Percentiles rank a stretch among this genome's conserved stretches.
phyloP scores from a whole-genome alignment of 352 stramenopile species.

The Pythium myriotylum region DNA sequence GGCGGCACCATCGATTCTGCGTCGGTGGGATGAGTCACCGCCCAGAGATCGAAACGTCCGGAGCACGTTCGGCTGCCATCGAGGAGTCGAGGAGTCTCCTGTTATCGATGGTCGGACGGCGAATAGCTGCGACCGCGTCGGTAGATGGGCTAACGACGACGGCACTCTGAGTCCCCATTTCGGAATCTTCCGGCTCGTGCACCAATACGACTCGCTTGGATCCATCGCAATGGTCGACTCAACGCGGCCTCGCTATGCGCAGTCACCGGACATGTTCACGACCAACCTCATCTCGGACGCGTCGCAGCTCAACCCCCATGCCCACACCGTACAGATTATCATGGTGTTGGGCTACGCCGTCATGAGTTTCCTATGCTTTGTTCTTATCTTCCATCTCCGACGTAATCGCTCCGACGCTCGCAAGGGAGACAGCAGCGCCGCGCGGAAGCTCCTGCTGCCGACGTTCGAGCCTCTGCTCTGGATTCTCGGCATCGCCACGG shows the following conservation, averaged over 20 bases:
- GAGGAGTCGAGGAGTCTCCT: too few species aligned
- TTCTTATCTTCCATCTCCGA: slow-evolving; percentile 56
- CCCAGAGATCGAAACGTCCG: too few species aligned
- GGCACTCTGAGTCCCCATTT: background rate
- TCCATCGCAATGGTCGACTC: background rate
- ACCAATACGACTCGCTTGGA: background rate
- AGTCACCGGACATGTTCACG: background rate
- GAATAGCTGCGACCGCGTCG: too few species aligned
- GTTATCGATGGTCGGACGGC: too few species aligned
- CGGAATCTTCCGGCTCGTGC: background rate
- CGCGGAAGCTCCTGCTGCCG: slow-evolving; percentile 62
- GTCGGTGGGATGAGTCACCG: too few species aligned
- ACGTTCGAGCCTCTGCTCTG: slow-evolving; percentile 69
- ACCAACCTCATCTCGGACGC: background rate
- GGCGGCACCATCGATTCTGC: too few species aligned
- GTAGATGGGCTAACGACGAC: too few species aligned
- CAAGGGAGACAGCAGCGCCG: slow-evolving; percentile 42
- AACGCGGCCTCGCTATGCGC: background rate
- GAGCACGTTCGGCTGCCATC: too few species aligned
- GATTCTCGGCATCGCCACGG: slow-evolving; percentile 32
- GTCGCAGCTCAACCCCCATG: background rate
- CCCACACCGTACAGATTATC: background rate
- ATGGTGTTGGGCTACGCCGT: slow-evolving; percentile 7
- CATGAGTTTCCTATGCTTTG: slow-evolving; percentile 15
- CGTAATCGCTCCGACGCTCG: slow-evolving; percentile 53